Conservation (phyloP, 305 asterid species). For the Solanum hybrid region DNA sequence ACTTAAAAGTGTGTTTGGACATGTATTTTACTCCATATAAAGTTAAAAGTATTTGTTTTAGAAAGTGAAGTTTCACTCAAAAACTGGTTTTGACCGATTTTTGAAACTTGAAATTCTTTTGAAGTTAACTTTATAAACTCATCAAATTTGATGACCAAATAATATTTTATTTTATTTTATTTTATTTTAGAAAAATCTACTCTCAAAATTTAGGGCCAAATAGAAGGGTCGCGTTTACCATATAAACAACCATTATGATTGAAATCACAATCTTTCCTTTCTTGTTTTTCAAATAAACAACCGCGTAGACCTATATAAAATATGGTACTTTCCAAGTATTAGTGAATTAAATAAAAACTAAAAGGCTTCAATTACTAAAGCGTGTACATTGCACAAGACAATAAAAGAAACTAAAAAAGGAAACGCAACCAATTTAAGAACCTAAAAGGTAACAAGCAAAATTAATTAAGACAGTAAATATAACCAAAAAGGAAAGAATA, state of each 20-base stretch:
- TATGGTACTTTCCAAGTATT: background rate
- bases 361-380: background rate
- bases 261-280: background rate
- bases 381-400: background rate
- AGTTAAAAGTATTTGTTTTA: background rate
- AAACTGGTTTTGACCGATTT: accelerated
- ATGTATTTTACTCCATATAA: background rate
- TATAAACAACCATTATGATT: background rate
- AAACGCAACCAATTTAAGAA: background rate
- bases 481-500: background rate
- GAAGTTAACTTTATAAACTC: background rate
- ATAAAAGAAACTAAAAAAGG: background rate
- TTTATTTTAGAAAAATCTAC: background rate
- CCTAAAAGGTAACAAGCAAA: background rate
- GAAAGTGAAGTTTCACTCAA: background rate
- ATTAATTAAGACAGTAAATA: background rate
- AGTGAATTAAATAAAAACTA: background rate
- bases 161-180: background rate
- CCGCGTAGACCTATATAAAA: background rate
- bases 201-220: background rate
- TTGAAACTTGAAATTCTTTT: background rate
- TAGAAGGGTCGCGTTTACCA: background rate
- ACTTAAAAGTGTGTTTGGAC: background rate
- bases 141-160: background rate
- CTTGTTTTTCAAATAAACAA: background rate